These are phyloP conservation scores for Spathaspora sp. DNA, from an alignment of 1,139 yeast species.

Conservation along the genomic window DNA sequence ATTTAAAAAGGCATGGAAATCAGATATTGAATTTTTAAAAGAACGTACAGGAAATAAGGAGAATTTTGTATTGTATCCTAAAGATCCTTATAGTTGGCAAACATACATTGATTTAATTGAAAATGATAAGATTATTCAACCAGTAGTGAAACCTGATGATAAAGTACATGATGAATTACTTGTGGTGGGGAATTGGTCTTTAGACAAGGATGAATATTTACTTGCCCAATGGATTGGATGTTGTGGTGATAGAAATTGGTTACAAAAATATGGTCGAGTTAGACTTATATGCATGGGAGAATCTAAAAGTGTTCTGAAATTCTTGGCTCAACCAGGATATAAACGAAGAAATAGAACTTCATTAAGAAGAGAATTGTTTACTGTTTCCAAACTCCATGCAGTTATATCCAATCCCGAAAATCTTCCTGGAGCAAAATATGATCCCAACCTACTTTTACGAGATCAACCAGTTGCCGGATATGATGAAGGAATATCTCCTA, in stretches of 20 bases:
- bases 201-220: constrained; percentile 59
- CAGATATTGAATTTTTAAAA: constrained; percentile 22
- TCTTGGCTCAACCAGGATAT: constrained; percentile 51
- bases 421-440: constrained; percentile 34
- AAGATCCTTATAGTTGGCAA: constrained; percentile 67
- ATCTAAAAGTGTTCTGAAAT: constrained; percentile 58
- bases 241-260: constrained; percentile 70
- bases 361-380: constrained; percentile 58
- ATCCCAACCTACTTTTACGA: constrained; percentile 33
- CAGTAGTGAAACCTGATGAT: constrained; percentile 38
- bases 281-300: constrained; percentile 66
- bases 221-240: constrained; percentile 78
- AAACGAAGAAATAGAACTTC: constrained; percentile 55
- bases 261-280: constrained; percentile 71
- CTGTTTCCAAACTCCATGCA: constrained; percentile 54
- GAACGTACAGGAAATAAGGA: constrained; percentile 24
- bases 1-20: constrained; percentile 31
- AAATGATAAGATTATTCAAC: constrained; percentile 39
- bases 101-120: constrained; percentile 49
- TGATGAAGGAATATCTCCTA: too few species aligned
- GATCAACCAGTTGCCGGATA: constrained; percentile 41
- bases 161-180: constrained; percentile 63
- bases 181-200: constrained; percentile 63
- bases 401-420: constrained; percentile 28
- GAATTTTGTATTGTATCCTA: constrained; percentile 29